These are phyloP conservation scores for Phlebopus sp. DNA, from an alignment of 1,284 basidiomycete species.

Conservation along the genomic window DNA sequence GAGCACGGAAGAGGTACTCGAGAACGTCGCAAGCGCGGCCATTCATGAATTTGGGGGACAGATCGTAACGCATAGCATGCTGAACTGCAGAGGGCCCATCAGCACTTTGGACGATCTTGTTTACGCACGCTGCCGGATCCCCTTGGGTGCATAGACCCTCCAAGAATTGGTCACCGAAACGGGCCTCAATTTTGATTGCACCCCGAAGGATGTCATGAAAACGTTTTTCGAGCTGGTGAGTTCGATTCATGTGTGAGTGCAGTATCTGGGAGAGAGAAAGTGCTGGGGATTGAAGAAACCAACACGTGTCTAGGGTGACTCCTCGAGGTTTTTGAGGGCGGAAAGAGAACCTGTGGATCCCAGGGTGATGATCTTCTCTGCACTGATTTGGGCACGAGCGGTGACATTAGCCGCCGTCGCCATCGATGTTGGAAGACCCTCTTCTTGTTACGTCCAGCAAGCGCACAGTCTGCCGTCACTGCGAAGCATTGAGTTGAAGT, in stretches of 20 bases:
- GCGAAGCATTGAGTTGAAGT: too few relatives aligned
- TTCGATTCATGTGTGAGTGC: conserved; percentile 14
- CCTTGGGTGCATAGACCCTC: conserved; percentile 45
- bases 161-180: conserved; percentile 36
- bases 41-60: conserved; percentile 44
- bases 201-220: conserved; percentile 28
- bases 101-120: conserved; percentile 39
- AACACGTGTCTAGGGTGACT: too few relatives aligned
- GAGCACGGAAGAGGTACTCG: conserved; percentile 41
- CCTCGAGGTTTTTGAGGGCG: too few relatives aligned
- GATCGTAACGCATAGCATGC: conserved; percentile 44
- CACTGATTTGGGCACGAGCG: too few relatives aligned
- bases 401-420: too few relatives aligned
- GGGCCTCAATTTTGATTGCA: conserved; percentile 16
- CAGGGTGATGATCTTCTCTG: too few relatives aligned
- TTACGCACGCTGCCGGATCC: conserved; percentile 40
- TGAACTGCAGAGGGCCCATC: conserved; percentile 43
- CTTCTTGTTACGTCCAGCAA: too few relatives aligned
- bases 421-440: too few relatives aligned
- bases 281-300: too few relatives aligned
- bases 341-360: too few relatives aligned
- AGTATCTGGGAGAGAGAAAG: not conserved
- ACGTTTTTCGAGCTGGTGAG: conserved; percentile 21
- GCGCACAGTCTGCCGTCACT: too few relatives aligned
- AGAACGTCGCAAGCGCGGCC: conserved; percentile 39